These are phyloP conservation scores for Acer yangbiense DNA, from an alignment of 345 rosid genomes.

Conservation along the genomic window DNA sequence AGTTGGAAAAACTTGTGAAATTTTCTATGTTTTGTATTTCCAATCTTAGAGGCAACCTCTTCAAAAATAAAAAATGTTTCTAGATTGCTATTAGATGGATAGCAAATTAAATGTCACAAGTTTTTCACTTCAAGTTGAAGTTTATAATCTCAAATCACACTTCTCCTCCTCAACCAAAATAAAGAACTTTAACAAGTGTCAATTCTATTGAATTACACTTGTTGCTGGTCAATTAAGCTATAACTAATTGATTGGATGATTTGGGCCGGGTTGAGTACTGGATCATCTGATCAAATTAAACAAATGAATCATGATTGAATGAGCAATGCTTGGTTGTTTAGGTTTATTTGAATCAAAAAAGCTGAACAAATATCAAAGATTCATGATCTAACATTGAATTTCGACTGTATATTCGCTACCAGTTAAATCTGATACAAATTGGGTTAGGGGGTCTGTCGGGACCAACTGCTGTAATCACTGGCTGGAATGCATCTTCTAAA, in stretches of 20 bases:
- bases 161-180: conserved; percentile 9
- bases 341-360: background rate
- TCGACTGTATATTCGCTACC: no score
- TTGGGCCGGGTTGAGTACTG: background rate
- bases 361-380: no score
- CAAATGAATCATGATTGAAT: background rate
- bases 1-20: conserved; percentile 47
- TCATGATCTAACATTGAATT: background rate
- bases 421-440: no score
- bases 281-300: background rate
- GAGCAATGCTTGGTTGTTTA: background rate
- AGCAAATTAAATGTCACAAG: background rate
- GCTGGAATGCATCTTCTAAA: no score
- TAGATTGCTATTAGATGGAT: background rate
- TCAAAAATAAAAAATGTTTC: background rate
- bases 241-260: background rate
- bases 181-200: background rate
- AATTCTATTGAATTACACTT: background rate
- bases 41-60: conserved; percentile 40
- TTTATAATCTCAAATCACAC: conserved; percentile 33
- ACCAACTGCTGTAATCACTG: no score
- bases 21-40: conserved; percentile 8
- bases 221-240: background rate
- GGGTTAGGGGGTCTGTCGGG: no score
- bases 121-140: conserved; percentile 50